Evolutionary conservation across 2,329 filamentous ascomycete genomes (phyloP).

Genomic region (Xylaria sp.): DNA sequence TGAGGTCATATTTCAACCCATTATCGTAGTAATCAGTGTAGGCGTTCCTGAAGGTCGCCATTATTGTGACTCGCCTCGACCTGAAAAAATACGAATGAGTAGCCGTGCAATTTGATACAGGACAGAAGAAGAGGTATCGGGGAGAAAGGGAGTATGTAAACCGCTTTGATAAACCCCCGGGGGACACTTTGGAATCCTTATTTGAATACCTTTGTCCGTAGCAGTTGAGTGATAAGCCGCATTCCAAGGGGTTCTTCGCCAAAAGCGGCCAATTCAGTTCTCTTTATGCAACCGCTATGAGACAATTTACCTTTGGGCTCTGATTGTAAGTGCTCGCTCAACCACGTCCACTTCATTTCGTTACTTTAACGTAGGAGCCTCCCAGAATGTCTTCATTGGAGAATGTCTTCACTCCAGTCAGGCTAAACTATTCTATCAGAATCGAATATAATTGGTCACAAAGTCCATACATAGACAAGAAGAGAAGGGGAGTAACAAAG

Average conservation of each 20-base stretch:
- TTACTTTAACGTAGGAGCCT: background rate
- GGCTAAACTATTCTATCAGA: background rate
- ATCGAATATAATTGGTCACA: background rate
- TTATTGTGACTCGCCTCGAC: slow-evolving; percentile 13
- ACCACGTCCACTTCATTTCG: background rate
- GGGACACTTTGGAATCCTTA: slow-evolving; percentile 34
- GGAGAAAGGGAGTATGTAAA: slow-evolving; percentile 13
- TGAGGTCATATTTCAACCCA: slow-evolving; percentile 44
- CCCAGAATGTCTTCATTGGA: background rate
- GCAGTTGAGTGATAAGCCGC: slow-evolving; percentile 28
- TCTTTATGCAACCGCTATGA: slow-evolving; percentile 29
- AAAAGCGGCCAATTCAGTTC: slow-evolving; percentile 30
- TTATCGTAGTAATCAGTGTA: slow-evolving; percentile 28
- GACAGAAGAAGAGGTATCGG: slow-evolving; percentile 4
- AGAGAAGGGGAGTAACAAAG: background rate
- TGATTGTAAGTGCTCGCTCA: background rate
- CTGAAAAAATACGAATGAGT: slow-evolving; percentile 9
- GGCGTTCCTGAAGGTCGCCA: slow-evolving; percentile 30
- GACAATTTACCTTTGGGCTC: slow-evolving; percentile 3
- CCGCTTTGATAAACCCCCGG: slow-evolving; percentile 24
- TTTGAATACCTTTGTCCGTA: slow-evolving; percentile 44
- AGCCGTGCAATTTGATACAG: background rate
- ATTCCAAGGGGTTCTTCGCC: slow-evolving; percentile 42
- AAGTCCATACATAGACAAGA: background rate
- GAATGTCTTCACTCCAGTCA: background rate